Conservation (phyloP, 371 early-diverging fungal genomes). For the Dinochytrium kinnereticum region DNA sequence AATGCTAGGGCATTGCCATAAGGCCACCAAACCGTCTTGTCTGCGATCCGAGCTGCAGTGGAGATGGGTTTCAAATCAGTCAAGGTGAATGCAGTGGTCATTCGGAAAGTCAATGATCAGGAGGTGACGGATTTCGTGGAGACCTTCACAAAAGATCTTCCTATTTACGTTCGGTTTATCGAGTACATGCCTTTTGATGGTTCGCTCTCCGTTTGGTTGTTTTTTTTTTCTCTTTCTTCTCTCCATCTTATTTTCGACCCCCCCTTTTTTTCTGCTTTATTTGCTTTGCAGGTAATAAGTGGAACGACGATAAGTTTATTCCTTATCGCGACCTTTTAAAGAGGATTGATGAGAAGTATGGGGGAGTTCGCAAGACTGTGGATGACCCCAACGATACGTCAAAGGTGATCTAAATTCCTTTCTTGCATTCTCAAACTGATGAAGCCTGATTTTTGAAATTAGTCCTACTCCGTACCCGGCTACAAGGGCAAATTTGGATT, state of each 20-base stretch:
- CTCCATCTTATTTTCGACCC: constrained; percentile 21
- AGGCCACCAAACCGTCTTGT: constrained; percentile 80
- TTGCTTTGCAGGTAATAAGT: constrained; percentile 72
- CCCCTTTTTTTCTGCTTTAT: background rate
- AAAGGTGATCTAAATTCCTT: constrained; percentile 60
- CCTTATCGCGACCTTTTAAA: constrained; percentile 79
- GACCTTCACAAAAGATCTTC: constrained; percentile 70
- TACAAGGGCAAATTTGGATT: constrained; percentile 88
- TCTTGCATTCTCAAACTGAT: too few relatives aligned
- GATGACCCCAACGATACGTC: constrained; percentile 88
- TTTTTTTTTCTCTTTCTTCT: background rate
- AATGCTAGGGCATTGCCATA: background rate
- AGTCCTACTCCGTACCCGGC: constrained; percentile 70
- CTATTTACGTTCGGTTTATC: constrained; percentile 87
- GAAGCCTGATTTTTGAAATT: constrained; percentile 11
- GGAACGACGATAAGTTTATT: constrained; percentile 83
- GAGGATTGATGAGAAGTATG: constrained; percentile 62
- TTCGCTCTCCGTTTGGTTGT: constrained; percentile 33
- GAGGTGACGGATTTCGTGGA: constrained; percentile 85
- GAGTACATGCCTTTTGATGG: constrained; percentile 98
- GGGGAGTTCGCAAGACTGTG: constrained; percentile 61
- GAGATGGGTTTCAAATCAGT: constrained; percentile 69
- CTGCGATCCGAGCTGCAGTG: constrained; percentile 72
- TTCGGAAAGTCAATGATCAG: constrained; percentile 81
- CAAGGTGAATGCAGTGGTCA: constrained; percentile 91